Base-by-base conservation (phyloP, 495 filamentous ascomycete genomes). In the Xylaria intraflava region DNA sequence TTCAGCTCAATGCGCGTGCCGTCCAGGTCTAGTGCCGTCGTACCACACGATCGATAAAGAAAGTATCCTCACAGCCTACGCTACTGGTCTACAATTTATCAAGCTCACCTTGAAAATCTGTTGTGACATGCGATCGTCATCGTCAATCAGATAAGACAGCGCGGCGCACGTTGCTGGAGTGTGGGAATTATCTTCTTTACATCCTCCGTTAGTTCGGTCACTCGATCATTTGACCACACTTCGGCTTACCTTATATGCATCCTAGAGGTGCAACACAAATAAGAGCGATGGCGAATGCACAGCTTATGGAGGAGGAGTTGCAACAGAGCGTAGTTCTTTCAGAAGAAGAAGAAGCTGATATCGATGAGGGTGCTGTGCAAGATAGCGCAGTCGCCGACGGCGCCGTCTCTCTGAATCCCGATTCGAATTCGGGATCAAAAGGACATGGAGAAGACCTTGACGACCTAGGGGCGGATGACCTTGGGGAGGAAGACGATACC, bases 261-360 rank as follows among this genome's bases (percentile, higher is more conserved):
- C 8, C 14, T 0, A 29, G 16, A 17, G 43, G n/a, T 22, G n/a
- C n/a, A n/a, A n/a, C 31, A 3, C n/a, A 26, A 23, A 33, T 5
- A 12, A 30, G 17, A 44, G 64, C 50, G 20, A 78, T 78, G 75
- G 68, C 73, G 20, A 71, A 71, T 29, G 69, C 73, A 38, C 75
- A 75, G 50, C 66, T 75, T 39, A 77, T 73, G 72, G 69, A 76
- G 61, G 75, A 78, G 43, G 69, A 76, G 57, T 59, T 77, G 46
- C 75, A 78, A 49, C 73, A 76, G 46, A 77, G 73, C 49, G 72
- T 69, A 35, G 59, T 76, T 51, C 62, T 70, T 48, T 74, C 72
- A 5, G 72, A 74, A 58, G 70, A 74, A 58, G 70, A 66, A 35
- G 70, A 72, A 19, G 65, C 62, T 30, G 65, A 70, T 33, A 60